These are phyloP conservation scores for Cryphonectria japonica DNA, from an alignment of 2,329 filamentous ascomycete species.

Conservation along the genomic window DNA sequence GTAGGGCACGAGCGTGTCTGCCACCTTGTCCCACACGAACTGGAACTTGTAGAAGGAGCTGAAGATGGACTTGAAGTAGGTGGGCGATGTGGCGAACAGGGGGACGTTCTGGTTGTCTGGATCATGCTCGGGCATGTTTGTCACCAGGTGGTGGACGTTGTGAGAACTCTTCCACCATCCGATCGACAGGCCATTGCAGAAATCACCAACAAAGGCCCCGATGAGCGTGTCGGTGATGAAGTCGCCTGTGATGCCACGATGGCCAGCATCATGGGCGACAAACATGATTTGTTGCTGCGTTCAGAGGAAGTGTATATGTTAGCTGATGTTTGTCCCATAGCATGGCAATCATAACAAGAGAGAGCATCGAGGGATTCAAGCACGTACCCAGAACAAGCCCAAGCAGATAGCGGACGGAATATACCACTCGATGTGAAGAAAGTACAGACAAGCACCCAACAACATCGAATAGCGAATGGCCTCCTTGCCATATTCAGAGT, in stretches of 20 bases:
- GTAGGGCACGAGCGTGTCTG: conserved; percentile 61
- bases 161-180: conserved; percentile 74
- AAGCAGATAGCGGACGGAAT: conserved; percentile 60
- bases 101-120: conserved; percentile 69
- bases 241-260: conserved; percentile 64
- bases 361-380: not conserved
- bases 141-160: conserved; percentile 70
- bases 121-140: conserved; percentile 65
- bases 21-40: conserved; percentile 65
- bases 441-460: conserved; percentile 52
- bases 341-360: no score
- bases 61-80: conserved; percentile 65
- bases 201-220: conserved; percentile 65
- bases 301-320: not conserved
- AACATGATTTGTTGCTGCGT: conserved; percentile 69
- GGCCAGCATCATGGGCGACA: conserved; percentile 67
- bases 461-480: conserved; percentile 55
- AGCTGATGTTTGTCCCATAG: conserved; percentile 29
- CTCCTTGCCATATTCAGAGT: conserved; percentile 62
- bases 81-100: conserved; percentile 68
- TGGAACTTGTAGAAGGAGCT: conserved; percentile 69
- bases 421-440: conserved; percentile 58
- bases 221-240: conserved; percentile 63
- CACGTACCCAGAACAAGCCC: conserved; percentile 63
- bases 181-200: conserved; percentile 67